A percentile compares a stretch with the other conserved stretches of the same genome.
Conservation (phyloP, 192 early-diverging fungal species). For the Backusella luteola region DNA sequence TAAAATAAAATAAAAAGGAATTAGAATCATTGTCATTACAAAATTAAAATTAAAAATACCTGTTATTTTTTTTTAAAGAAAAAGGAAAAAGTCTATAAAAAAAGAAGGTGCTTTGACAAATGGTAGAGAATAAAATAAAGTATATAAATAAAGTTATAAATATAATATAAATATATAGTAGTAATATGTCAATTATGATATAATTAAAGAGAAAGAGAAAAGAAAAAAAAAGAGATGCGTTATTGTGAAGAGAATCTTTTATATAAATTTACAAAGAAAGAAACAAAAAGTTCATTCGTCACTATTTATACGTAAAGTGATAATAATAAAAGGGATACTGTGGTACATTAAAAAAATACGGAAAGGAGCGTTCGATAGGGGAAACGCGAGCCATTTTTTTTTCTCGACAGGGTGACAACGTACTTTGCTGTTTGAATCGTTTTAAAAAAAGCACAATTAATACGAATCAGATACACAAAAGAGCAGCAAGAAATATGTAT, state of each 20-base stretch:
- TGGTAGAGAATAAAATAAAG: neutral
- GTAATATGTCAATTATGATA: neutral
- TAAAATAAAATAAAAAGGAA: neutral
- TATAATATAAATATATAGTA: neutral
- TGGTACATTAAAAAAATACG: conserved; percentile 3
- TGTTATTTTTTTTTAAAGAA: neutral
- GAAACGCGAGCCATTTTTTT: conserved; percentile 2
- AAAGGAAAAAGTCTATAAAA: neutral
- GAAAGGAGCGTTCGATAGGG: conserved; percentile 3
- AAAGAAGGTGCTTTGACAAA: neutral
- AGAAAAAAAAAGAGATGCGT: neutral
- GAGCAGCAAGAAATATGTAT: neutral
- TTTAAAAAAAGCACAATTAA: neutral
- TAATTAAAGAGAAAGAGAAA: neutral
- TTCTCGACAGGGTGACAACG: conserved; percentile 1
- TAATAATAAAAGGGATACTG: conserved; percentile 2
- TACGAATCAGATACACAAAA: neutral
- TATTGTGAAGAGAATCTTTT: neutral
- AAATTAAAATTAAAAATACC: conserved; percentile 3
- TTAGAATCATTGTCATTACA: neutral
- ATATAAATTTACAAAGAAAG: neutral
- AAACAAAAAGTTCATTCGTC: neutral
- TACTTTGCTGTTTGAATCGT: neutral
- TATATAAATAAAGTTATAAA: neutral
- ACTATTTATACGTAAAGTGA: conserved; percentile 9